phyloP scores from a whole-genome alignment of 352 stramenopile genomes.

The Globisporangium parvum region DNA sequence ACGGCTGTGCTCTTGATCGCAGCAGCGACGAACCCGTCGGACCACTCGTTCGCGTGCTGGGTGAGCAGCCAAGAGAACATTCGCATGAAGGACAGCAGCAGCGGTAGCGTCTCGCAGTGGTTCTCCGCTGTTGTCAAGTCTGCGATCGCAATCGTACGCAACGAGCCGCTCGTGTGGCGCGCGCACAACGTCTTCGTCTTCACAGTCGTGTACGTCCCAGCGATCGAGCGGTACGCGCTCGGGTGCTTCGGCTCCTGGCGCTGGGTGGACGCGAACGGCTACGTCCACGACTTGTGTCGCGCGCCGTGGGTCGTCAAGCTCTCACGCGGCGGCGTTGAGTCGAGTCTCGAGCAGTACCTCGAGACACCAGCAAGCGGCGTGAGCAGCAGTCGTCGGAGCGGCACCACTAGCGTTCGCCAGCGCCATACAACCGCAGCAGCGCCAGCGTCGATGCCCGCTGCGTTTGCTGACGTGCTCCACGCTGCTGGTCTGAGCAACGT shows the following conservation, averaged over 20 bases:
- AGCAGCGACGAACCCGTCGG: conserved; percentile 53
- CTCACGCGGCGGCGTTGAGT: conserved; percentile 40
- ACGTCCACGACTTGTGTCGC: conserved; percentile 38
- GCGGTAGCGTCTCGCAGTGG: conserved; percentile 41
- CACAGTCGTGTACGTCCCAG: conserved; percentile 58
- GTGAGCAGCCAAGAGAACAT: conserved; percentile 55
- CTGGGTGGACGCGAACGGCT: conserved; percentile 55
- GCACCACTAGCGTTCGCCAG: neutral
- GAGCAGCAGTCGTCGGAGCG: neutral
- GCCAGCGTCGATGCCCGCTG: neutral
- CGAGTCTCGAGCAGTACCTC: conserved; percentile 45
- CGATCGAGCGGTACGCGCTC: conserved; percentile 57
- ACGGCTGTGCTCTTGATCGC: conserved; percentile 19
- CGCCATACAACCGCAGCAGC: neutral
- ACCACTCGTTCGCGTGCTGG: conserved; percentile 69
- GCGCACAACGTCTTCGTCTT: conserved; percentile 57
- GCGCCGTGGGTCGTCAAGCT: conserved; percentile 41
- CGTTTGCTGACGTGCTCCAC: conserved; percentile 10
- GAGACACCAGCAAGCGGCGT: neutral
- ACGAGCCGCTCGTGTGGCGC: conserved; percentile 58
- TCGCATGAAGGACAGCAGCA: conserved; percentile 22
- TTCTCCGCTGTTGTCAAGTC: conserved; percentile 67
- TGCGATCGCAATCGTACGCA: conserved; percentile 52
- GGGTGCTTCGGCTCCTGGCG: conserved; percentile 63
- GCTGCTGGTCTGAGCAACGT: conserved; percentile 2